These are phyloP conservation scores for Pichia heedii DNA, from an alignment of 805 yeast species.

Conservation along the genomic window DNA sequence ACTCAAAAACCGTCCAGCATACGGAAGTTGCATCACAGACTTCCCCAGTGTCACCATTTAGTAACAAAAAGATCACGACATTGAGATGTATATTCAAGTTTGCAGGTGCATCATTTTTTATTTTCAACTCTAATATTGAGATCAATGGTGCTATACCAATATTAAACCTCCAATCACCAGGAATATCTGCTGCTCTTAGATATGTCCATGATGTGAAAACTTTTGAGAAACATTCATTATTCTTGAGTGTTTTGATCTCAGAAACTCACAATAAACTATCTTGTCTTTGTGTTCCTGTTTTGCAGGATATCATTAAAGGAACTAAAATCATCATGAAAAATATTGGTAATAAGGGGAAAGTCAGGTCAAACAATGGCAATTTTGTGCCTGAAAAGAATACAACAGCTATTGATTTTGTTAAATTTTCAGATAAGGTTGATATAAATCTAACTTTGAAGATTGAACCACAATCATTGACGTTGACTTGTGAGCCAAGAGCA, in stretches of 20 bases:
- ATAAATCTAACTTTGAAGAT: constrained; percentile 54
- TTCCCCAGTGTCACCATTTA: constrained; percentile 1
- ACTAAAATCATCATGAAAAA: constrained; percentile 38
- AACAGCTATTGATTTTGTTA: constrained; percentile 29
- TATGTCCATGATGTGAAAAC: constrained; percentile 36
- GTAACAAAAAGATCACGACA: constrained; percentile 16
- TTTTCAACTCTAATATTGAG: constrained; percentile 38
- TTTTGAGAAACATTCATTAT: constrained; percentile 34
- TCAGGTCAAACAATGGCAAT: not conserved
- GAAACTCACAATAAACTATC: constrained; percentile 64
- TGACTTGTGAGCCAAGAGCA: constrained; percentile 92
- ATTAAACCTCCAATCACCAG: constrained; percentile 65
- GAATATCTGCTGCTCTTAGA: constrained; percentile 47
- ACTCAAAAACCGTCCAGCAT: too few species aligned
- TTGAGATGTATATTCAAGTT: constrained; percentile 47
- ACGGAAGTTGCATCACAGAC: not conserved
- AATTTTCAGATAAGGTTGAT: constrained; percentile 46
- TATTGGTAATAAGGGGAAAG: not conserved
- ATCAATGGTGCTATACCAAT: constrained; percentile 36
- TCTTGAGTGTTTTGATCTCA: constrained; percentile 49
- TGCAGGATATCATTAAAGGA: constrained; percentile 48
- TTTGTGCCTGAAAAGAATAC: not conserved
- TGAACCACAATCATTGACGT: constrained; percentile 62
- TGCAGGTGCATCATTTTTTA: constrained; percentile 59
- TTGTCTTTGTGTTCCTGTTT: constrained; percentile 72